Base-by-base conservation (phyloP, 2,329 filamentous ascomycete species). In the Pezicula radicicola region DNA sequence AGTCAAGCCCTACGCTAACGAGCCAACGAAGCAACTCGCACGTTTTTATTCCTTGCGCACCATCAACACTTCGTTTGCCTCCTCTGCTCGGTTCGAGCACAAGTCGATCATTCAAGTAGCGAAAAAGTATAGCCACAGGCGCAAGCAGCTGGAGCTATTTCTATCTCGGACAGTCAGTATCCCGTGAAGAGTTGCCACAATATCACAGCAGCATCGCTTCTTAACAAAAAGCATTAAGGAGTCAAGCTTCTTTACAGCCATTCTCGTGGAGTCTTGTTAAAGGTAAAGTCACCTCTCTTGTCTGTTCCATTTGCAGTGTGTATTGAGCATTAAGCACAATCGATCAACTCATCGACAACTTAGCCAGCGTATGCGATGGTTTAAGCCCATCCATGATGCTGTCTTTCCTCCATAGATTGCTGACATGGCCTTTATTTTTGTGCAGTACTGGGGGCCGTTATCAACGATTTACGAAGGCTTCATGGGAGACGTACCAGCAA, bases 401-500 rank as follows among this genome's bases (percentile, higher is more conserved):
- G 18, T 35, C 16, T 30, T 21, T 45, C 8, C 49, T n/a, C 45
- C 28, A n/a, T 43, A 40, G 16, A 48, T 45, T 53, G 54, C 59
- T 63, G 52, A 61, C 44, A 60, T 58, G 55, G 43, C 53, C 30
- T 57, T 55, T 46, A 37, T 54, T 36, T 50, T 48, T 41, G 47
- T 59, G 40, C 53, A 61, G 56, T 50, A 57, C 50, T 59, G 52
- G 52, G 51, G 49, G 1, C 55, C 46, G 10, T 27, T 54, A 33
- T 50, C 54, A 18, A 50, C 37, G 9, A 53, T 52, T 25, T 35
- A 55, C 50, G 52, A 58, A 50, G 49, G 16, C 46, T 55, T 50
- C 41, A 62, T 63, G 61, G 57, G 58, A 46, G 60, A 63, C 50
- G 45, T 42, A 52, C 44, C 52, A 33, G n/a, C 30, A 41, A 39